Conservation (phyloP, 495 filamentous ascomycete genomes). For the Penicillium tannophilum region DNA sequence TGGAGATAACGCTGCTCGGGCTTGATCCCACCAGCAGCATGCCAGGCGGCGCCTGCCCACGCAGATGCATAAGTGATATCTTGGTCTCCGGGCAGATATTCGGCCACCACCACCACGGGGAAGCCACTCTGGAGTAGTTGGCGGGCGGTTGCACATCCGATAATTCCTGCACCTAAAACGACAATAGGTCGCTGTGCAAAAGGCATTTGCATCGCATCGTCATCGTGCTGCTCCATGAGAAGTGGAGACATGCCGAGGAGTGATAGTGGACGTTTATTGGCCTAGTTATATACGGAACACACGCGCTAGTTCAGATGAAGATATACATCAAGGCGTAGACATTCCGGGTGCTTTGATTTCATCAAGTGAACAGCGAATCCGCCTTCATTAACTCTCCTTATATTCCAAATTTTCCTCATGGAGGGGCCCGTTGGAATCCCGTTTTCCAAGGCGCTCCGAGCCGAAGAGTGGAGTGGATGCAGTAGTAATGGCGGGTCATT, state of each 20-base stretch:
- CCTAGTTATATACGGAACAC: no score
- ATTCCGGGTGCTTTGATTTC: no score
- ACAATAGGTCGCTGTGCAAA: constrained; percentile 44
- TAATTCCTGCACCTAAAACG: constrained; percentile 47
- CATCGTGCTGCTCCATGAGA: neutral
- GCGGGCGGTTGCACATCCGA: constrained; percentile 45
- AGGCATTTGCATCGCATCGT: constrained; percentile 15
- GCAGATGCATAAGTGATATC: constrained; percentile 47
- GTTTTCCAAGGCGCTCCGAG: constrained; percentile 15
- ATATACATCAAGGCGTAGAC: no score
- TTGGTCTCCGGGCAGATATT: constrained; percentile 46
- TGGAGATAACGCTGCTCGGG: constrained; percentile 44
- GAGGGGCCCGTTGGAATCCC: neutral
- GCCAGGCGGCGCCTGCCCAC: constrained; percentile 51
- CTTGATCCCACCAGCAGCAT: constrained; percentile 43
- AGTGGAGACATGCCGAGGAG: neutral
- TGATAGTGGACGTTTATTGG: no score
- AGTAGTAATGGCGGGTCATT: constrained; percentile 2
- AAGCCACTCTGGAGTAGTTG: constrained; percentile 43
- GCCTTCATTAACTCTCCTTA: no score
- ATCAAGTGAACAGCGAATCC: no score
- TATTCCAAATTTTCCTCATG: neutral
- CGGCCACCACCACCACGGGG: constrained; percentile 41
- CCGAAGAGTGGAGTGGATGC: constrained; percentile 13
- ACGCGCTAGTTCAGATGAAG: no score